Evolutionary conservation across 192 early-diverging fungal species (phyloP), one percentile per base, ranked within the genome.

Genomic region (Coemansia sp.): DNA sequence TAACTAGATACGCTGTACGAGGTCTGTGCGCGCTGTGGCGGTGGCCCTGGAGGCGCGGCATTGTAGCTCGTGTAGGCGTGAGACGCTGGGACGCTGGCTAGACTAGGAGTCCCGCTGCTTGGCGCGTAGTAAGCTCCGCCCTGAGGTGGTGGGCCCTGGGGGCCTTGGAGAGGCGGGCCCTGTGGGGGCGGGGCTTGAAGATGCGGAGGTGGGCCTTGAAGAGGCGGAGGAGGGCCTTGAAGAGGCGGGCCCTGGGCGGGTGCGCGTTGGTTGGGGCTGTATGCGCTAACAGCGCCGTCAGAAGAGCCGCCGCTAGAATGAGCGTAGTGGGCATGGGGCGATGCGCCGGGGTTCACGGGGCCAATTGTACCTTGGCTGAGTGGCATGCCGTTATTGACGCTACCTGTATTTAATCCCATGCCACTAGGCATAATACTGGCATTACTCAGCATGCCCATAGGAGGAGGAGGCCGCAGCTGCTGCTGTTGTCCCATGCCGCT

Each of bases 401-500:
- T 49, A 19, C 47, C 47, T 21, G 47, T 49, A 49, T 23, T 49
- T 19, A 49, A 21, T 11, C 52, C 52, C 52, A 53, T 53, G 17
- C 52, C 33, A 35, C 2, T 47, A 38, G 17, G 63, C 35, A 58
- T 43, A 11, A 53, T 53, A 5, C 42, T 64, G 63, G 26, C 44
- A 47, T 19, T 58, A 39, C 47, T 67, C 63, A 6, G 49, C 49
- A 52, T 52, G 19, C 19, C 55, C 11, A 14, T 16, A 17, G 55
- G 55, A 13, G 26, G 28, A 21, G 23, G 8, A 4, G 1, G 53
- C 11, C 8, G 66, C 23, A 49, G 65, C 47, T 26, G 63, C 46
- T 69, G 63, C 37, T 21, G 46, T 19, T 50, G 40, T 42, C 40
- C 40, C 33, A 39, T 68, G 50, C 21, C 63, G 44, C 66, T 67